Evolutionary conservation across 306 rosid species (phyloP).

Genomic region (Notholithocarpus densiflorus): DNA sequence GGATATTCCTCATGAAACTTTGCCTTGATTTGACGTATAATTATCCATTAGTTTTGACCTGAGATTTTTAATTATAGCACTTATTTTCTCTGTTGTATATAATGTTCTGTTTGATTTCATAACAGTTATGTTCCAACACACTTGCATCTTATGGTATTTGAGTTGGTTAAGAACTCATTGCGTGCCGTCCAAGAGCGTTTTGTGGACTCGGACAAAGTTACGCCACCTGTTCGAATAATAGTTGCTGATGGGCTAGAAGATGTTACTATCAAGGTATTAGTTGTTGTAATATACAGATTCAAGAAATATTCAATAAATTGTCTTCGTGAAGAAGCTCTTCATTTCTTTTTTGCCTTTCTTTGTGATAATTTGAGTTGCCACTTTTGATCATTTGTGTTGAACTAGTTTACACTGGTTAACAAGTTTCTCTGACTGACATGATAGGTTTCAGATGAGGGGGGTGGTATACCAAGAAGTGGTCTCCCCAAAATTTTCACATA

Average conservation of each 20-base stretch:
- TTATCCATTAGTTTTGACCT: not conserved
- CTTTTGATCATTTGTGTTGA: not conserved
- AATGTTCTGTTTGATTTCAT: not conserved
- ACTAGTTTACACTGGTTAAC: not conserved
- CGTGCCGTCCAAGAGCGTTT: conserved; percentile 92
- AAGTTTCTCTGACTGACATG: conserved; percentile 21
- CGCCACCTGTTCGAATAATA: conserved; percentile 70
- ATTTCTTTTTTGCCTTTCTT: not conserved
- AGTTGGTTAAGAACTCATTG: conserved; percentile 91
- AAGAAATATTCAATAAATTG: not conserved
- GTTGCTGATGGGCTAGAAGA: conserved; percentile 97
- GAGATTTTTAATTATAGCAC: not conserved
- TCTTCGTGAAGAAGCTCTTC: not conserved
- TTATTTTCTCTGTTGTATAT: conserved; percentile 8
- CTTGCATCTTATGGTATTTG: conserved; percentile 96
- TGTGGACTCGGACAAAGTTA: conserved; percentile 75
- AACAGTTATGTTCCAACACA: conserved; percentile 89
- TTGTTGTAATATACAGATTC: not conserved
- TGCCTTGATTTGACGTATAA: not conserved
- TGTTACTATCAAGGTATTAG: conserved; percentile 64
- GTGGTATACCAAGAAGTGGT: conserved; percentile 84
- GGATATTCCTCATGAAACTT: not conserved
- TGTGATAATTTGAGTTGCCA: not conserved
- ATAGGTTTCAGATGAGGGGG: conserved; percentile 87
- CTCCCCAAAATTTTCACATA: conserved; percentile 79